These are phyloP conservation scores for Wickerhamomyces bisporus DNA, from an alignment of 805 yeast species.

Conservation along the genomic window DNA sequence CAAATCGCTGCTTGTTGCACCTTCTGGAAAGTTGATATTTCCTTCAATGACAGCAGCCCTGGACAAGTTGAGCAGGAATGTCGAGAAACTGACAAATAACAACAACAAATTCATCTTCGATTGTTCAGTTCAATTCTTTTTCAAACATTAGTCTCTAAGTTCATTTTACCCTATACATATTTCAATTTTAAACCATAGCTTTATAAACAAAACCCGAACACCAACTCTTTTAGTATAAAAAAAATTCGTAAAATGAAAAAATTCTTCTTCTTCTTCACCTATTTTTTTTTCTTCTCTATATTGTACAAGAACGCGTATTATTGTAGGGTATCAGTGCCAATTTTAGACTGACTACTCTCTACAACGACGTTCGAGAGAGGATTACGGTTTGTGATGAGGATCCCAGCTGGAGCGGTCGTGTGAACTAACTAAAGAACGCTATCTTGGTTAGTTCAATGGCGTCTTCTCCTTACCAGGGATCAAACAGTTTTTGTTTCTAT, in stretches of 20 bases:
- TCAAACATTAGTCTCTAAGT: no score
- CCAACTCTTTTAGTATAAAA: background rate
- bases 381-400: constrained; percentile 9
- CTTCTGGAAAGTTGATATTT: constrained; percentile 6
- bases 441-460: constrained; percentile 20
- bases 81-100: background rate
- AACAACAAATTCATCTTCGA: no score
- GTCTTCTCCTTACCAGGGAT: constrained; percentile 34
- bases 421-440: constrained; percentile 11
- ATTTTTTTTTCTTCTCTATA: constrained; percentile 11
- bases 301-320: constrained; percentile 25
- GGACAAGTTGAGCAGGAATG: background rate
- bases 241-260: background rate
- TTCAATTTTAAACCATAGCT: no score
- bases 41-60: constrained; percentile 10
- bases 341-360: constrained; percentile 24
- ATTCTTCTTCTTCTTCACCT: background rate
- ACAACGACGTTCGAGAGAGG: constrained; percentile 24
- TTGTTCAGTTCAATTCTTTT: no score
- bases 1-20: constrained; percentile 11
- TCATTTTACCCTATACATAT: no score
- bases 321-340: constrained; percentile 26
- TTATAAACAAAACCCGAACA: no score
- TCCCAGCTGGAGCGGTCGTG: constrained; percentile 32
- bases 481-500: constrained; percentile 18